These are phyloP conservation scores for Aspergillus kassunensis DNA, from an alignment of 495 filamentous ascomycete species.

Conservation along the genomic window DNA sequence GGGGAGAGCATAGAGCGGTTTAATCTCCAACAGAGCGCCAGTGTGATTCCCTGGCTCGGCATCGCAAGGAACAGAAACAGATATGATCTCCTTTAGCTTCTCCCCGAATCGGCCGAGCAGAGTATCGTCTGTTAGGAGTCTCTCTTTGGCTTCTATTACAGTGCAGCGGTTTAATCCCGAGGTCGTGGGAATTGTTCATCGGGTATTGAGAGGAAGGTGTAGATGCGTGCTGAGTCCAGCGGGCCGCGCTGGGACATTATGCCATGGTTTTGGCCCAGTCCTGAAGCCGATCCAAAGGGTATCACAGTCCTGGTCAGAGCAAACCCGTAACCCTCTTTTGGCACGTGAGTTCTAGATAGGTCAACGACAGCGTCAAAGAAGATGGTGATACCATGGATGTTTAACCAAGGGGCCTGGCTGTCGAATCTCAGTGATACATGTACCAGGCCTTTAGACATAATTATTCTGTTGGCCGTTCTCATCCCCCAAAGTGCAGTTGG, in stretches of 20 bases:
- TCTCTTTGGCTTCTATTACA: slow-evolving; percentile 25
- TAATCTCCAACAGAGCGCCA: background rate
- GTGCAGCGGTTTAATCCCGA: slow-evolving; percentile 26
- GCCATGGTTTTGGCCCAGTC: too few species aligned
- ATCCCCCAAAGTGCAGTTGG: too few species aligned
- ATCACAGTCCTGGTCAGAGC: too few species aligned
- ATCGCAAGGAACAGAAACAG: slow-evolving; percentile 28
- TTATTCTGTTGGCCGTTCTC: too few species aligned
- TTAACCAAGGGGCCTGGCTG: too few species aligned
- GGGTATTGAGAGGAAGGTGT: slow-evolving; percentile 30
- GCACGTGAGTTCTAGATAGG: too few species aligned
- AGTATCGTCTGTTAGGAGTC: slow-evolving; percentile 23
- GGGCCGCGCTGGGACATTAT: slow-evolving; percentile 32
- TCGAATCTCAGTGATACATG: too few species aligned
- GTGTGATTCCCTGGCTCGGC: slow-evolving; percentile 18
- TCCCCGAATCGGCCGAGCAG: slow-evolving; percentile 31
- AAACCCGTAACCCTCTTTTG: too few species aligned
- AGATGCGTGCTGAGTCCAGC: slow-evolving; percentile 39
- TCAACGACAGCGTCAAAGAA: too few species aligned
- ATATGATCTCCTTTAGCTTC: slow-evolving; percentile 35
- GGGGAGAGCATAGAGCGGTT: slow-evolving; percentile 49
- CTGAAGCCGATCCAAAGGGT: too few species aligned
- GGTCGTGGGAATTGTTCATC: slow-evolving; percentile 26
- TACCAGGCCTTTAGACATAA: too few species aligned
- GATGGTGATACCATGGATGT: too few species aligned